Base-by-base conservation (phyloP, 2,329 filamentous ascomycete genomes). In the Apiospora malaysiana region DNA sequence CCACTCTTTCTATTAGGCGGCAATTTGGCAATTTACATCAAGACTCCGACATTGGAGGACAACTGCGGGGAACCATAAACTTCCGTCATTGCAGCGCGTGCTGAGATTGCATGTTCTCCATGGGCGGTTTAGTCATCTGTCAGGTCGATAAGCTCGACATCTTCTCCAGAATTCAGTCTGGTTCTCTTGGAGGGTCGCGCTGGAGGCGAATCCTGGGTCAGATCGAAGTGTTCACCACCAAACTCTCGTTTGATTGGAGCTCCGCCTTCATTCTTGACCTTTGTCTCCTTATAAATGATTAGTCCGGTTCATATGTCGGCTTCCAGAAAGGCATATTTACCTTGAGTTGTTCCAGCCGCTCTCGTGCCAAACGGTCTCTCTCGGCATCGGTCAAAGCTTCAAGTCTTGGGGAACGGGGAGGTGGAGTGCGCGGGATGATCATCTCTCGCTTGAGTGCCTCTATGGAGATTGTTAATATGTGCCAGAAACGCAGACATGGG, bases 371-470 rank as follows among this genome's bases (percentile, higher is more conserved):
- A 9, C 76, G 73, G 43, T 74, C 73, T 32, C 77, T 72, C 51
- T 81, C 77, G 0, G 73, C 74, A 5, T 73, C 51, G 7, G 77
- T 73, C 21, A 81, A 72, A 2, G 71, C 66, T 7, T 71, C 67
- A 12, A 77, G 32, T 8, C 70, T 71, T 0, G 75, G 72, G 4
- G 76, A 73, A 1, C 68, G 72, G 21, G 73, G 72, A 2, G 76
- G 74, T 2, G 76, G 76, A 7, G 73, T 76, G 4, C 75, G 75
- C 18, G 77, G 77, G 51, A 82, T 76, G 43, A 82, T 75, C 32
- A 78, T 63, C 66, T 80, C 76, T 1, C 76, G 72, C 68, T 78
- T 77, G 1, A 82, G 74, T 3, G 78, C 79, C 9, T 77, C 79
- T 82, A 42, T 12, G 10, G 18, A 67, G 16, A 46, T 72, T 12